Conservation (phyloP, 2,329 filamentous ascomycete genomes). For the Scedosporium aurantiacum region DNA sequence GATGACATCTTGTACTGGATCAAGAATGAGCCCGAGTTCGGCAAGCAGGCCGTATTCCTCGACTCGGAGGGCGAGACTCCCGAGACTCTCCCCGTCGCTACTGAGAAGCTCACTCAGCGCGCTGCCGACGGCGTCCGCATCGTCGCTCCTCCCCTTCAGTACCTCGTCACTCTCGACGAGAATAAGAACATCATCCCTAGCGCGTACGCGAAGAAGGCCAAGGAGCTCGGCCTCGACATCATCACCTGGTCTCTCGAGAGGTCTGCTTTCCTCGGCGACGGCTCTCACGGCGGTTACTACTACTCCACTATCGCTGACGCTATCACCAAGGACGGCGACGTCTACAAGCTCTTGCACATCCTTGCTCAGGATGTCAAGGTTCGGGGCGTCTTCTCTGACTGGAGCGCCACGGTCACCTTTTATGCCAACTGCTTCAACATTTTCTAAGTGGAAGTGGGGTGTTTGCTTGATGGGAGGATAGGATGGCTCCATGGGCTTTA, state of each 20-base stretch:
- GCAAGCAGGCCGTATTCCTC: conserved; percentile 51
- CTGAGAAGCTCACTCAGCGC: conserved; percentile 44
- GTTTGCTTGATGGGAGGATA: not conserved
- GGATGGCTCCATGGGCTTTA: not conserved
- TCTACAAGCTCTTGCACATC: conserved; percentile 55
- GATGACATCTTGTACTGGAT: conserved; percentile 58
- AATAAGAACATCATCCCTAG: conserved; percentile 49
- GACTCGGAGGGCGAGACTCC: conserved; percentile 48
- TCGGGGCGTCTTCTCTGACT: conserved; percentile 55
- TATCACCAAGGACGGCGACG: conserved; percentile 52
- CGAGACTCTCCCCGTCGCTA: conserved; percentile 39
- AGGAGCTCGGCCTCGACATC: conserved; percentile 50
- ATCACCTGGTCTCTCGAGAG: conserved; percentile 61
- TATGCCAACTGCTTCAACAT: conserved; percentile 59
- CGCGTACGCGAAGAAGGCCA: conserved; percentile 49
- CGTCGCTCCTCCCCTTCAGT: conserved; percentile 52
- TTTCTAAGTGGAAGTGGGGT: conserved; percentile 8
- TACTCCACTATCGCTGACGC: conserved; percentile 42
- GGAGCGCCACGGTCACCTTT: conserved; percentile 57
- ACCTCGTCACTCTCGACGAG: conserved; percentile 40
- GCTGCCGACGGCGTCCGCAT: conserved; percentile 47
- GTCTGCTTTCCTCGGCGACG: conserved; percentile 45
- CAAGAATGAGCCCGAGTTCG: conserved; percentile 47
- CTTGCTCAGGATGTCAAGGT: conserved; percentile 50
- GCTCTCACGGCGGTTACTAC: conserved; percentile 39